phyloP scores from a whole-genome alignment of 352 stramenopile genomes.

The Phytophthora constricta region DNA sequence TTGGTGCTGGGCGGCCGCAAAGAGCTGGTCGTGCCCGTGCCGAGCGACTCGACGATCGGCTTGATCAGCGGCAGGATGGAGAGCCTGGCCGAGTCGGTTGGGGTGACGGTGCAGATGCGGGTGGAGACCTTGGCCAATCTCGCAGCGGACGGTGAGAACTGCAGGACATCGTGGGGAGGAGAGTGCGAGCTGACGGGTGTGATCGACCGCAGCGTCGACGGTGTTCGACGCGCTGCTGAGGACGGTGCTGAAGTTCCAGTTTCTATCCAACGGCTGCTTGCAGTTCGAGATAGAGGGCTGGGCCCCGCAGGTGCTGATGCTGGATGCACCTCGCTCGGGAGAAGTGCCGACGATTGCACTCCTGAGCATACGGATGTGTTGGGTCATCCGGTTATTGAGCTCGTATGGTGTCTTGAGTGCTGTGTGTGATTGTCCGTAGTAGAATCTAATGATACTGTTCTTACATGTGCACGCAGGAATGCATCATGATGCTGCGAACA shows the following conservation, averaged over 20 bases:
- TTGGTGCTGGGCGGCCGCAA: constrained; percentile 5
- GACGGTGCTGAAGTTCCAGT: constrained; percentile 32
- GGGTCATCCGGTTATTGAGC: constrained; percentile 8
- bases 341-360: constrained; percentile 29
- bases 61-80: constrained; percentile 20
- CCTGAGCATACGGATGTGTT: constrained; percentile 23
- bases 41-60: constrained; percentile 7
- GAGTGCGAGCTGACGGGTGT: neutral
- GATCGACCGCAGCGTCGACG: constrained; percentile 14
- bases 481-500: constrained; percentile 44
- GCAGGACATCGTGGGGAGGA: too few relatives aligned
- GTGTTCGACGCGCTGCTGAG: constrained; percentile 35
- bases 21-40: constrained; percentile 19
- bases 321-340: constrained; percentile 8
- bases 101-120: constrained; percentile 6
- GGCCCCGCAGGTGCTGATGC: constrained; percentile 32
- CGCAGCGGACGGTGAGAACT: constrained; percentile 1
- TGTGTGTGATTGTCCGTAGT: neutral
- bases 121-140: constrained; percentile 15
- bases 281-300: constrained; percentile 10
- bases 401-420: constrained; percentile 9
- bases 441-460: neutral
- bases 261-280: constrained; percentile 29
- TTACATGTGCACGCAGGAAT: constrained; percentile 21
- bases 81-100: neutral